Conservation (phyloP, 2,329 filamentous ascomycete genomes). For the Xylogone sp. region DNA sequence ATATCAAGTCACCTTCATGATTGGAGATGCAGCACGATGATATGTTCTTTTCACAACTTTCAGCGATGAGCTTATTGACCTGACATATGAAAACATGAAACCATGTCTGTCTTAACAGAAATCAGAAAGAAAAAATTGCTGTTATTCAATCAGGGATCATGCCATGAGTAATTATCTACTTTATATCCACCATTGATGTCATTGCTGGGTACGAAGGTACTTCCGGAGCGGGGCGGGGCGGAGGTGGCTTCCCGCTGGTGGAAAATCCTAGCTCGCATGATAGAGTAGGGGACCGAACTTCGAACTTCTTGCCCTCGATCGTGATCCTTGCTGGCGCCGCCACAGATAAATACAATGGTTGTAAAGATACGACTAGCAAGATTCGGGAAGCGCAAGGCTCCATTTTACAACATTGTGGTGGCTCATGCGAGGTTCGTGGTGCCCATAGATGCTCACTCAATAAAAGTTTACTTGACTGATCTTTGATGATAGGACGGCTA, state of each 20-base stretch:
- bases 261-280: neutral
- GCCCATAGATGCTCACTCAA: neutral
- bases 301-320: neutral
- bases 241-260: neutral
- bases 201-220: neutral
- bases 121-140: neutral
- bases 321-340: neutral
- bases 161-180: neutral
- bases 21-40: neutral
- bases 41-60: neutral
- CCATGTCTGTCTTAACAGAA: neutral
- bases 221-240: conserved; percentile 1
- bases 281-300: neutral
- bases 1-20: neutral
- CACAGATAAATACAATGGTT: conserved; percentile 61
- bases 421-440: conserved; percentile 77
- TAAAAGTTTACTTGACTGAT: conserved; percentile 2
- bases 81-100: neutral
- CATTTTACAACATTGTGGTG: conserved; percentile 97
- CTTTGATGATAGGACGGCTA: conserved; percentile 61
- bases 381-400: conserved; percentile 83
- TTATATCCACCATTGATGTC: neutral
- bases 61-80: neutral
- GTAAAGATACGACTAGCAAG: conserved; percentile 90
- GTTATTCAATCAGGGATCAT: neutral